A percentile compares a stretch with the other conserved stretches of the same genome.
Conservation (phyloP, 805 yeast species). For the Myxozyma sirexii region DNA sequence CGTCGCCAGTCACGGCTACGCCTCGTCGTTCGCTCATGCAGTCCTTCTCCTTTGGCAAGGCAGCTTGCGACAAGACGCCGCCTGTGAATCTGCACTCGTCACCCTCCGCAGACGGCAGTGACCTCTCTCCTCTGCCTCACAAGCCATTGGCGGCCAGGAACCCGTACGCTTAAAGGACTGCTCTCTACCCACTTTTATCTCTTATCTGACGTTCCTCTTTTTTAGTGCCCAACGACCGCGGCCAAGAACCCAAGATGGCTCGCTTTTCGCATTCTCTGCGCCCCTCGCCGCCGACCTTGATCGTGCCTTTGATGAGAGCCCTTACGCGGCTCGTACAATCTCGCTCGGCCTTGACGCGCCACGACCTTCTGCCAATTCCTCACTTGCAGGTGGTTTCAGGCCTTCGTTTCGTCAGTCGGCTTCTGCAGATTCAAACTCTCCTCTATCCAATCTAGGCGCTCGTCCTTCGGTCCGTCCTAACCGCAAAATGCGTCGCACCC, state of each 20-base stretch:
- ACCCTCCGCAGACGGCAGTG: conserved; percentile 27
- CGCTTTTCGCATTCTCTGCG: not conserved
- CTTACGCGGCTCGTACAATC: conserved; percentile 10
- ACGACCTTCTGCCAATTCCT: conserved; percentile 5
- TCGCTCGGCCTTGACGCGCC: conserved; percentile 28
- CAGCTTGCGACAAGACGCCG: conserved; percentile 23
- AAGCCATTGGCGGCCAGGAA: conserved; percentile 15
- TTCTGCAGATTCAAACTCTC: conserved; percentile 20
- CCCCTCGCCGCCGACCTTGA: conserved; percentile 7
- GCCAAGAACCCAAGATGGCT: conserved; percentile 1
- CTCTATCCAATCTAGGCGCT: conserved; percentile 14
- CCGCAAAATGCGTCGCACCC: conserved; percentile 58
- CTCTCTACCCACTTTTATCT: not conserved
- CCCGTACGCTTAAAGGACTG: not conserved
- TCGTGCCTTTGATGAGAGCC: conserved; percentile 11
- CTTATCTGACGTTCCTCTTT: not conserved
- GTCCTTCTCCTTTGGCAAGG: conserved; percentile 35
- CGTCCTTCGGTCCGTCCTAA: conserved; percentile 20
- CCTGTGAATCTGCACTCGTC: conserved; percentile 24
- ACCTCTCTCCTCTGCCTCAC: conserved; percentile 32
- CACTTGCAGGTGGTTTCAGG: conserved; percentile 18
- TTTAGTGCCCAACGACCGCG: not conserved
- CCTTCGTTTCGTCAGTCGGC: conserved; percentile 15
- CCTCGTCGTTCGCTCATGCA: conserved; percentile 42
- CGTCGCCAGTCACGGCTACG: conserved; percentile 40